Evolutionary conservation across 495 filamentous ascomycete genomes (phyloP).

Genomic region (Aspergillus conjunctus): DNA sequence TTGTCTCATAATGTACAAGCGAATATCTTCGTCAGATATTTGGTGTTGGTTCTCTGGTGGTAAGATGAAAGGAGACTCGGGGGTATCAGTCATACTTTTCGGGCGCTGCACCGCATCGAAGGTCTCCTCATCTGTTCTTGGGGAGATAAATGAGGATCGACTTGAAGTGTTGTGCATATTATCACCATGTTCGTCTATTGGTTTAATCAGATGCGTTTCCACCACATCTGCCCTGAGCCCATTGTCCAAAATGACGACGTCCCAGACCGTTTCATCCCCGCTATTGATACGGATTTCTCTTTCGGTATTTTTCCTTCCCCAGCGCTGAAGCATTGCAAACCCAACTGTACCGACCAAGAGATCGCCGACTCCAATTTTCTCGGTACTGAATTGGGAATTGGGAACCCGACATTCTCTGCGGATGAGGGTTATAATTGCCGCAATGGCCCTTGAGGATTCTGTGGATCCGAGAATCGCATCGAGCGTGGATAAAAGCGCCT

Average conservation of each 20-base stretch:
- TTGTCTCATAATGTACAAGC: constrained; percentile 49
- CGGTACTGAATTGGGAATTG: constrained; percentile 57
- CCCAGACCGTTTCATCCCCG: constrained; percentile 71
- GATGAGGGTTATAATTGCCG: constrained; percentile 74
- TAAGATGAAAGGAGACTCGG: constrained; percentile 29
- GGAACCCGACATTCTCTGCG: constrained; percentile 70
- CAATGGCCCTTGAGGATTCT: constrained; percentile 78
- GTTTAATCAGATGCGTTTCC: constrained; percentile 40
- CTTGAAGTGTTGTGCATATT: constrained; percentile 24
- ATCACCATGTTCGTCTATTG: constrained; percentile 22
- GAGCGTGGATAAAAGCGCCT: constrained; percentile 65
- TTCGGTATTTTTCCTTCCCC: constrained; percentile 63
- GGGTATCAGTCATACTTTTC: constrained; percentile 27
- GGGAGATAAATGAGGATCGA: constrained; percentile 42
- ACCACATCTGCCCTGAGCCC: constrained; percentile 63
- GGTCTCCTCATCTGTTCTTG: constrained; percentile 42
- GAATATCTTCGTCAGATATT: constrained; percentile 48
- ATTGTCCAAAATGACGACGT: constrained; percentile 73
- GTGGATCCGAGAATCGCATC: constrained; percentile 78
- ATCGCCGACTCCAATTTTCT: constrained; percentile 65
- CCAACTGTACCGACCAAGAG: constrained; percentile 68
- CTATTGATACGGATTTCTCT: constrained; percentile 52
- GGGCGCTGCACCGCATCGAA: constrained; percentile 53
- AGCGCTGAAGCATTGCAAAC: constrained; percentile 70
- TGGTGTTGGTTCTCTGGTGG: constrained; percentile 38